phyloP scores from a whole-genome alignment of 257 asterid species.

The Solanum phureja region DNA sequence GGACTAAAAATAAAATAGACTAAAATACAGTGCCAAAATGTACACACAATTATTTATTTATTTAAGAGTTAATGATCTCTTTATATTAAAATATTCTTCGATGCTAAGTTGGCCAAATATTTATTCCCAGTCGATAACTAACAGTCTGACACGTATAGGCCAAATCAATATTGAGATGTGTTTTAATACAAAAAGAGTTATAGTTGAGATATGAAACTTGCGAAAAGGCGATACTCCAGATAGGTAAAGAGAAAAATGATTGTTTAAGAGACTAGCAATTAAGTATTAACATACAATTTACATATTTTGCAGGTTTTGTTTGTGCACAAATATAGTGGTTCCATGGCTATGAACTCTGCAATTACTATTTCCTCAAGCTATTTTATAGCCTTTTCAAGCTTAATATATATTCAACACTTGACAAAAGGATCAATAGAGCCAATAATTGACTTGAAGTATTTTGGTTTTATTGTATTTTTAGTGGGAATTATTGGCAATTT shows the following conservation, averaged over 20 bases:
- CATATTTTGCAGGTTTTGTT: constrained; percentile 34
- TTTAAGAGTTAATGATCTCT: neutral
- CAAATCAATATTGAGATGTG: neutral
- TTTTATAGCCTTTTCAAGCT: constrained; percentile 23
- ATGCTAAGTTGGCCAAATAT: neutral
- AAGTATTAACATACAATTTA: neutral
- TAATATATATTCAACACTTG: constrained; percentile 36
- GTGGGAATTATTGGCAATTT: constrained; percentile 48
- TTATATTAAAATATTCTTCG: neutral
- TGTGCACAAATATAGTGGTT: constrained; percentile 48
- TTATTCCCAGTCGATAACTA: neutral
- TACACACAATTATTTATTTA: neutral
- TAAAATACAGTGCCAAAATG: neutral
- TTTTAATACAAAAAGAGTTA: neutral
- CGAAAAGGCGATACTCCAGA: neutral
- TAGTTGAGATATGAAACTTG: neutral
- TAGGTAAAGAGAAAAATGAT: neutral
- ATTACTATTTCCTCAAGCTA: constrained; percentile 33
- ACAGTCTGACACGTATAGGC: neutral
- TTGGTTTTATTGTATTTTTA: constrained; percentile 27
- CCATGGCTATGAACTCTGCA: constrained; percentile 33
- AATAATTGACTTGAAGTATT: constrained; percentile 19
- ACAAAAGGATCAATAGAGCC: constrained; percentile 29
- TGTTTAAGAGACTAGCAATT: neutral
- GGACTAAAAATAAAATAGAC: neutral